These are phyloP conservation scores for Tricholoma furcatifolium DNA, from an alignment of 768 basidiomycete genomes.

Conservation along the genomic window DNA sequence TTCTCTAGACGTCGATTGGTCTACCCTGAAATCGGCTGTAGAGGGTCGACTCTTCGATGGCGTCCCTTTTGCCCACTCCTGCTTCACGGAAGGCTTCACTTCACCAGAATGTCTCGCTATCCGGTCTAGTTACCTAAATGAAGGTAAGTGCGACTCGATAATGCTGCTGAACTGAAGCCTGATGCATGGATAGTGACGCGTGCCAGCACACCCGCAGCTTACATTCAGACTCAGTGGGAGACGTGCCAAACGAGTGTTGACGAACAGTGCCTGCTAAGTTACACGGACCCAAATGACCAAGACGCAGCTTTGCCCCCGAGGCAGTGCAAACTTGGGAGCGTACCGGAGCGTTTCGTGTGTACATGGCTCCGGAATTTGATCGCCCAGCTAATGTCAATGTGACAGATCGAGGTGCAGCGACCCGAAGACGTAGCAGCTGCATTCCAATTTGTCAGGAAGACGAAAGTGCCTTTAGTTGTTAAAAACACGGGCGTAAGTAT, in stretches of 20 bases:
- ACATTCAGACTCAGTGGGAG: constrained; percentile 49
- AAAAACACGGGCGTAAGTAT: constrained; percentile 51
- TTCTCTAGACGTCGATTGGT: constrained; percentile 15
- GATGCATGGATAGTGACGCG: constrained; percentile 10
- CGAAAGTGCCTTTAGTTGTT: constrained; percentile 41
- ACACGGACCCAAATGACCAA: constrained; percentile 26
- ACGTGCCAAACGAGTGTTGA: constrained; percentile 45
- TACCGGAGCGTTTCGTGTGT: constrained; percentile 38
- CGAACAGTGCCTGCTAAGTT: constrained; percentile 49
- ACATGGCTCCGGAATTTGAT: not conserved
- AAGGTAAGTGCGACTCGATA: constrained; percentile 9
- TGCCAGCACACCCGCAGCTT: constrained; percentile 23
- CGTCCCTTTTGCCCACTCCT: constrained; percentile 23
- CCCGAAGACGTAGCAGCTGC: constrained; percentile 42
- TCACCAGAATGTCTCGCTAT: constrained; percentile 16
- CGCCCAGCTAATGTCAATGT: not conserved
- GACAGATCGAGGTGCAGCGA: constrained; percentile 33
- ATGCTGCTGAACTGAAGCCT: constrained; percentile 4
- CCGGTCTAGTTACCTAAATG: constrained; percentile 18
- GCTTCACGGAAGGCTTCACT: constrained; percentile 18
- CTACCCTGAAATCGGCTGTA: constrained; percentile 11
- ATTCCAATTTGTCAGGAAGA: constrained; percentile 39
- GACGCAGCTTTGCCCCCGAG: constrained; percentile 22
- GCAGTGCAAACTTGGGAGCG: constrained; percentile 35
- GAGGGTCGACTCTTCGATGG: constrained; percentile 18